These are phyloP conservation scores for Apiotrichum mycotoxinovorans DNA, from an alignment of 1,284 basidiomycete species.

Conservation along the genomic window DNA sequence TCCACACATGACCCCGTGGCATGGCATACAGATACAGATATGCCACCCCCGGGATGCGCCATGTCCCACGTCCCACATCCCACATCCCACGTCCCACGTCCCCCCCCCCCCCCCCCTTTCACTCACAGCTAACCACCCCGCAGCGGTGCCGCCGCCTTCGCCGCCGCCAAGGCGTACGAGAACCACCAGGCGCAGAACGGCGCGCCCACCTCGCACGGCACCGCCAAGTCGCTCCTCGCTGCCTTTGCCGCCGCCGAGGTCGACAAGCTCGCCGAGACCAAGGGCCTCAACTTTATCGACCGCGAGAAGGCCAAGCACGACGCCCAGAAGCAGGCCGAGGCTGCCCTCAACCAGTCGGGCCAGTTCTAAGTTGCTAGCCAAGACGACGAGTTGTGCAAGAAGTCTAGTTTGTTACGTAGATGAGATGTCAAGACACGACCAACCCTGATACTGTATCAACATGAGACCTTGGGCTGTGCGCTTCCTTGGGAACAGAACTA, in stretches of 20 bases:
- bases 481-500: too few relatives aligned
- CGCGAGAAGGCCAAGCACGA: slow-evolving; percentile 43
- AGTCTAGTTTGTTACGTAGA: not conserved
- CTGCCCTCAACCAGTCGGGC: slow-evolving; percentile 40
- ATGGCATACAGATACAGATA: too few relatives aligned
- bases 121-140: not conserved
- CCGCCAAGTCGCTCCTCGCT: slow-evolving; percentile 20
- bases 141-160: slow-evolving; percentile 44
- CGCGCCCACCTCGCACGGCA: slow-evolving; percentile 25
- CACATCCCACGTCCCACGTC: not conserved
- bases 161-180: slow-evolving; percentile 47
- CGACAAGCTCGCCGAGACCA: slow-evolving; percentile 49
- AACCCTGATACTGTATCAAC: too few relatives aligned
- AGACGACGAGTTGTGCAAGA: not conserved
- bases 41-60: too few relatives aligned
- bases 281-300: slow-evolving; percentile 43
- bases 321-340: slow-evolving; percentile 25
- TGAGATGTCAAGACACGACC: not conserved
- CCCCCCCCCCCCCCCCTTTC: not conserved
- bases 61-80: too few relatives aligned
- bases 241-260: slow-evolving; percentile 48
- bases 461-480: too few relatives aligned
- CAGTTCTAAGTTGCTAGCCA: slow-evolving; percentile 23
- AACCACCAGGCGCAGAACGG: slow-evolving; percentile 40
- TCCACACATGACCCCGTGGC: too few relatives aligned